Base-by-base conservation (phyloP, 2,329 filamentous ascomycete genomes). In the Catunica adiposa region DNA sequence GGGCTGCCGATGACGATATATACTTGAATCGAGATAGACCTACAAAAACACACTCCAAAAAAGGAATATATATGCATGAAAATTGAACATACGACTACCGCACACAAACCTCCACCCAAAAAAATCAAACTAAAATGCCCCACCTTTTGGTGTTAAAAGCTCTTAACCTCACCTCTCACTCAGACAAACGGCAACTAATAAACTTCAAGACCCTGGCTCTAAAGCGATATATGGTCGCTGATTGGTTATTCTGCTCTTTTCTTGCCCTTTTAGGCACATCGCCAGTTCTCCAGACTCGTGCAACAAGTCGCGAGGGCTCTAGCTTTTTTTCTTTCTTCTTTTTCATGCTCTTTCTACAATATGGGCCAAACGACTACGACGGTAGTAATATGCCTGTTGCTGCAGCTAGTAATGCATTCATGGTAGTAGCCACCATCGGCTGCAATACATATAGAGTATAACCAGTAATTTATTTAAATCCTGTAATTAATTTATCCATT, bases 401-500 rank as follows among this genome's bases (percentile, higher is more conserved):
- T 44, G 15, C 20, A 17, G 15, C 40, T 17, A 22, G 15, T 22
- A 17, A 44, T 44, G 11, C 40, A 44, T 44, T 44, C 15, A 44
- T n/a, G 40, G 40, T 44, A 14, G 2, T n/a, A 38, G n/a, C n/a
- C n/a, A n/a, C n/a, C n/a, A 38, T 38, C n/a, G 37, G 4, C 11
- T 22, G 40, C 40, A 22, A 44, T 44, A 44, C 40, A 44, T 44
- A 7, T 20, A 44, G 14, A 44, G 20, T 17, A 11, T 17, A 17
- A n/a, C 40, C 40, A 17, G 11, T 17, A 38, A 3, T 38, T 38
- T n/a, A 5, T 38, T 44, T 44, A n/a, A 44, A 44, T 44, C 40
- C n/a, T n/a, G 26, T 40, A 31, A 51, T 57, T 47, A 20, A 38
- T 50, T 51, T 56, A 51, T 56, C 51, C 40, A 20, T n/a, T 38